phyloP scores from a whole-genome alignment of 352 stramenopile species.

The Phytophthora multivora region DNA sequence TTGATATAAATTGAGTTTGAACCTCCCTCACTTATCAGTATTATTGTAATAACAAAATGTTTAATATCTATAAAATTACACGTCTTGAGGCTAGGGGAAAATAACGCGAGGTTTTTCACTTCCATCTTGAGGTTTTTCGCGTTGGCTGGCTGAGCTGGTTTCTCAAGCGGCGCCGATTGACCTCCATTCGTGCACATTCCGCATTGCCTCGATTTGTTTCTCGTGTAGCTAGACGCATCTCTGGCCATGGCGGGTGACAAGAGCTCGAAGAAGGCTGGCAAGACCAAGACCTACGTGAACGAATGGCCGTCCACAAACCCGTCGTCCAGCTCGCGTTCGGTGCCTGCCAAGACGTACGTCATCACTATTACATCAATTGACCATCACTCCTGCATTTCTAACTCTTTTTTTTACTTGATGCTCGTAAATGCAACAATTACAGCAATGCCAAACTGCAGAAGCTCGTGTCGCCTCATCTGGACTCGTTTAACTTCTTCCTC shows the following conservation, averaged over 20 bases:
- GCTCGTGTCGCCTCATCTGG: slow-evolving; percentile 96
- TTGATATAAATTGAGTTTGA: too few species aligned
- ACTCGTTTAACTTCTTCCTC: slow-evolving; percentile 99
- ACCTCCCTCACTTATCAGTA: too few species aligned
- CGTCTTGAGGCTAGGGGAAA: slow-evolving; percentile 5
- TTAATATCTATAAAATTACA: not conserved
- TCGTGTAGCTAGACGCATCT: slow-evolving; percentile 9
- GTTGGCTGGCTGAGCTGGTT: slow-evolving; percentile 41
- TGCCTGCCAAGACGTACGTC: slow-evolving; percentile 67
- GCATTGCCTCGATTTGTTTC: slow-evolving; percentile 14
- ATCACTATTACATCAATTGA: not conserved
- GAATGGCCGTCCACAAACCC: slow-evolving; percentile 84
- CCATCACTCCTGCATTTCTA: slow-evolving; percentile 20
- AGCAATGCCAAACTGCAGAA: slow-evolving; percentile 86
- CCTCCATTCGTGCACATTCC: slow-evolving; percentile 42
- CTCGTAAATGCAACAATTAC: slow-evolving; percentile 21
- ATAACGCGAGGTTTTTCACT: slow-evolving; percentile 18
- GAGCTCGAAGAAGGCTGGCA: slow-evolving; percentile 45
- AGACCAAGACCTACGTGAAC: slow-evolving; percentile 48
- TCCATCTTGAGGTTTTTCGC: slow-evolving; percentile 28
- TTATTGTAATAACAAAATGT: not conserved
- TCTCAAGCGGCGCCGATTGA: slow-evolving; percentile 24
- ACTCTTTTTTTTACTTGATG: slow-evolving; percentile 10
- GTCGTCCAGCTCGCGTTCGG: slow-evolving; percentile 75
- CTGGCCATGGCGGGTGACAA: slow-evolving; percentile 50